Conservation (phyloP, 164 flowering plant genomes). For the Umbilicus rupestris region DNA sequence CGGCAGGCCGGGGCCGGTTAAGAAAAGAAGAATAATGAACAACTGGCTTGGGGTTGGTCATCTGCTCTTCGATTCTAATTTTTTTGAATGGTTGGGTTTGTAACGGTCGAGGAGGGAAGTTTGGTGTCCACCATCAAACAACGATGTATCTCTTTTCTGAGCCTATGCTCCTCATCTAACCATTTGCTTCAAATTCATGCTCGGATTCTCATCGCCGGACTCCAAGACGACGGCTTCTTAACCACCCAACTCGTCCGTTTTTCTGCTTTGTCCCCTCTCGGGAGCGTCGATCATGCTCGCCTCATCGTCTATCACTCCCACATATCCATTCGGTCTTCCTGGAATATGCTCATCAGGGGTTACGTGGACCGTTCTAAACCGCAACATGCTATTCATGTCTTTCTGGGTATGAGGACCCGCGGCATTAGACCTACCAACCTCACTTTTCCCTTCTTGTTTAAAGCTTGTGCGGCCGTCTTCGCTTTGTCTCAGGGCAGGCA, state of each 20-base stretch:
- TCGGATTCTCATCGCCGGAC: constrained; percentile 30
- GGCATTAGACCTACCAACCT: constrained; percentile 30
- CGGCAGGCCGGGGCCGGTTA: too few species aligned
- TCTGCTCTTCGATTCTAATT: too few species aligned
- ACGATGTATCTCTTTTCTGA: constrained; percentile 24
- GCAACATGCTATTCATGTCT: constrained; percentile 24
- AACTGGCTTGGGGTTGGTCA: too few species aligned
- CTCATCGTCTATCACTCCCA: constrained; percentile 17
- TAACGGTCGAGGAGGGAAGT: too few species aligned
- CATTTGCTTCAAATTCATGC: constrained; percentile 39
- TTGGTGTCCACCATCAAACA: constrained; percentile 13
- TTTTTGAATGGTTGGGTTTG: too few species aligned
- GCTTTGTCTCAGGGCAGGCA: constrained; percentile 34
- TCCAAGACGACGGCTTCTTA: constrained; percentile 21
- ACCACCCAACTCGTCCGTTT: constrained; percentile 22
- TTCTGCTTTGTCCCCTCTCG: constrained; percentile 23
- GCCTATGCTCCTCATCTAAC: constrained; percentile 24
- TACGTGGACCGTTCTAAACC: constrained; percentile 28
- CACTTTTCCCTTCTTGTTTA: constrained; percentile 48
- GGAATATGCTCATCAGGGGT: constrained; percentile 48
- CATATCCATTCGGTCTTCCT: constrained; percentile 19
- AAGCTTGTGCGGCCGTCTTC: constrained; percentile 34
- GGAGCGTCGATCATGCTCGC: constrained; percentile 20
- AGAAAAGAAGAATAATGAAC: too few species aligned
- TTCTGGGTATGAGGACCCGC: constrained; percentile 24